These are phyloP conservation scores for Hypomyces rosellus DNA, from an alignment of 2,329 filamentous ascomycete genomes.

Conservation along the genomic window DNA sequence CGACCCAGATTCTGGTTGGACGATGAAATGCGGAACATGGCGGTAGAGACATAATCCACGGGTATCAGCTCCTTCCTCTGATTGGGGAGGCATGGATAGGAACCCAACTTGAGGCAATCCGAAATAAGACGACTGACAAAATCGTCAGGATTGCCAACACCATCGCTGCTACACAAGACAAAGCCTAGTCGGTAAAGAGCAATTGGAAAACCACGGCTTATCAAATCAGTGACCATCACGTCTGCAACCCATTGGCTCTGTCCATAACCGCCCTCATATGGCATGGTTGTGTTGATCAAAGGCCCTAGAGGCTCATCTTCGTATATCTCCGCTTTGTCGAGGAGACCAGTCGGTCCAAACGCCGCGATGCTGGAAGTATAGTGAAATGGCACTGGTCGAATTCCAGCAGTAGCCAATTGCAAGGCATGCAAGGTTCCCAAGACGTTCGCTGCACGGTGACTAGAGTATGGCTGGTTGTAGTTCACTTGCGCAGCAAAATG, in stretches of 20 bases:
- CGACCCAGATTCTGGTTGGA: not conserved
- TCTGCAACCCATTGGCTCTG: conserved; percentile 6
- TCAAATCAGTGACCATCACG: conserved; percentile 2
- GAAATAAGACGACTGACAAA: conserved; percentile 2
- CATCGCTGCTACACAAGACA: not conserved
- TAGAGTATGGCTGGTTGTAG: conserved; percentile 1
- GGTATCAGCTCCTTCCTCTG: not conserved
- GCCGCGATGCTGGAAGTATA: not conserved
- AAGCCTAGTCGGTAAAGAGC: conserved; percentile 3
- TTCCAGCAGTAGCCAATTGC: not conserved
- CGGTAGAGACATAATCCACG: not conserved
- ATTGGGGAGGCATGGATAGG: not conserved
- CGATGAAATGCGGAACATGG: not conserved
- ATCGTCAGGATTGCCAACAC: conserved; percentile 3
- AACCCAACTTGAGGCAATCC: not conserved
- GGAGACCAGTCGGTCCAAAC: not conserved
- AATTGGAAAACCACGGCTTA: not conserved
- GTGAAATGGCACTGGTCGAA: not conserved
- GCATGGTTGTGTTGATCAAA: too few species aligned
- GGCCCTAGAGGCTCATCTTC: too few species aligned
- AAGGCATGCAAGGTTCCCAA: not conserved
- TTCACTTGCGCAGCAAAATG: not conserved
- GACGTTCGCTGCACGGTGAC: not conserved
- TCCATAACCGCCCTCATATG: conserved; percentile 3
- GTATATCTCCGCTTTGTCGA: too few species aligned